phyloP scores from a whole-genome alignment of 2,329 filamentous ascomycete genomes.

The Calonectria ilicicola region DNA sequence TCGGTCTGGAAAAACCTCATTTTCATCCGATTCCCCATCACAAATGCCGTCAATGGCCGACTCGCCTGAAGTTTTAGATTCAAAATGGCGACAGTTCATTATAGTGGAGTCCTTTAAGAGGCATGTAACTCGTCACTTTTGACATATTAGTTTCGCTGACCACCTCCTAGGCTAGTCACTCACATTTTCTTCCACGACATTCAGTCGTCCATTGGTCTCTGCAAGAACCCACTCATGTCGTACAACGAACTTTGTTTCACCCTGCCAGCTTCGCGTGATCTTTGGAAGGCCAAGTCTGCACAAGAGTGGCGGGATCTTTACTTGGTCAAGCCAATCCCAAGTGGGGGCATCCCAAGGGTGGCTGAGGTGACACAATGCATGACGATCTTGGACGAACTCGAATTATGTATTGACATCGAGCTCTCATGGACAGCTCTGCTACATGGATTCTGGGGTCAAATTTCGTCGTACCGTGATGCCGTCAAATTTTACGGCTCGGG shows the following conservation, averaged over 20 bases:
- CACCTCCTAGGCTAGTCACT: constrained; percentile 31
- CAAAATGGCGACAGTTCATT: constrained; percentile 37
- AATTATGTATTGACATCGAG: constrained; percentile 33
- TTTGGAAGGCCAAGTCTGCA: constrained; percentile 35
- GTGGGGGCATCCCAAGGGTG: constrained; percentile 30
- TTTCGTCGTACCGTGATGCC: constrained; percentile 39
- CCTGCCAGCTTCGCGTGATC: constrained; percentile 34
- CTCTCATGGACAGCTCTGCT: constrained; percentile 33
- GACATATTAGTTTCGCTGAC: constrained; percentile 21
- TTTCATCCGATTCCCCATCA: constrained; percentile 31
- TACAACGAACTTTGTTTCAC: constrained; percentile 38
- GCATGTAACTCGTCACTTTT: constrained; percentile 13
- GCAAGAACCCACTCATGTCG: constrained; percentile 36
- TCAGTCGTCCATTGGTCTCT: constrained; percentile 37
- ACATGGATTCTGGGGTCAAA: constrained; percentile 40
- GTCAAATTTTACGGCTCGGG: constrained; percentile 23
- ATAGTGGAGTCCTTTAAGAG: constrained; percentile 39
- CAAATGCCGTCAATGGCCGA: constrained; percentile 29
- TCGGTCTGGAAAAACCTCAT: constrained; percentile 33
- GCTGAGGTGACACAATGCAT: constrained; percentile 32
- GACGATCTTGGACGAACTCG: constrained; percentile 31
- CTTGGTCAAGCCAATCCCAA: constrained; percentile 21
- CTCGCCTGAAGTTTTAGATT: constrained; percentile 31
- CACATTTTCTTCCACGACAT: constrained; percentile 39
- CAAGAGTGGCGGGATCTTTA: constrained; percentile 36